Percentiles rank a stretch among this genome's conserved stretches.
These are phyloP conservation scores for Solanum lycopersicoides DNA, from an alignment of 257 asterid genomes.

Conservation along the genomic window DNA sequence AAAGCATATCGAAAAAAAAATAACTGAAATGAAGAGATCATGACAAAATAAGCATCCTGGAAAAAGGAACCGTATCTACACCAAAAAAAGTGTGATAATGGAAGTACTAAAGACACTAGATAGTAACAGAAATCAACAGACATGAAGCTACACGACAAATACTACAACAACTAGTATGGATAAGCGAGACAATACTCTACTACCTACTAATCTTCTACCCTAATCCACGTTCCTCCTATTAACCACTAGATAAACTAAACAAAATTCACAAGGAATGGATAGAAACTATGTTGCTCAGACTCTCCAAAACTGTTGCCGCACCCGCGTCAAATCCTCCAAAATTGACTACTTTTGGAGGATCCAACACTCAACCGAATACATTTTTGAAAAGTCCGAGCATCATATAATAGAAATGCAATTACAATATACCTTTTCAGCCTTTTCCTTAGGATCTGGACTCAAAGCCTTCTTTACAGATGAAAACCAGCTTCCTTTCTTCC, in stretches of 20 bases:
- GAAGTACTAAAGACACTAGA: neutral
- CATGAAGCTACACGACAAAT: neutral
- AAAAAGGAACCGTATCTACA: neutral
- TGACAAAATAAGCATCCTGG: too few relatives aligned
- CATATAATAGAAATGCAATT: neutral
- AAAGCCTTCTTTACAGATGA: conserved; percentile 83
- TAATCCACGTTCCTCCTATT: neutral
- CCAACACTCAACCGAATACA: neutral
- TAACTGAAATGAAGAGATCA: neutral
- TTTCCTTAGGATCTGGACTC: conserved; percentile 58
- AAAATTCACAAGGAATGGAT: neutral
- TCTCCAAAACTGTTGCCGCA: neutral
- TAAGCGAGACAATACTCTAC: neutral
- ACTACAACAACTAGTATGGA: neutral
- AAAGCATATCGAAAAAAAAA: neutral
- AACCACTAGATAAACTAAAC: neutral
- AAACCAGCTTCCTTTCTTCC: conserved; percentile 84
- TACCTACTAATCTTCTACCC: neutral
- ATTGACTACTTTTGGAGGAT: neutral
- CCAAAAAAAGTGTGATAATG: neutral
- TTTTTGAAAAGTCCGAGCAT: neutral
- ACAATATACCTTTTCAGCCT: conserved; percentile 37
- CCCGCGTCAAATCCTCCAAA: neutral
- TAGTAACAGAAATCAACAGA: neutral
- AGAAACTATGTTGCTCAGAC: neutral